A percentile compares a stretch with the other conserved stretches of the same genome.
phyloP scores from a whole-genome alignment of 345 rosid genomes.

The Gossypium arboreum region DNA sequence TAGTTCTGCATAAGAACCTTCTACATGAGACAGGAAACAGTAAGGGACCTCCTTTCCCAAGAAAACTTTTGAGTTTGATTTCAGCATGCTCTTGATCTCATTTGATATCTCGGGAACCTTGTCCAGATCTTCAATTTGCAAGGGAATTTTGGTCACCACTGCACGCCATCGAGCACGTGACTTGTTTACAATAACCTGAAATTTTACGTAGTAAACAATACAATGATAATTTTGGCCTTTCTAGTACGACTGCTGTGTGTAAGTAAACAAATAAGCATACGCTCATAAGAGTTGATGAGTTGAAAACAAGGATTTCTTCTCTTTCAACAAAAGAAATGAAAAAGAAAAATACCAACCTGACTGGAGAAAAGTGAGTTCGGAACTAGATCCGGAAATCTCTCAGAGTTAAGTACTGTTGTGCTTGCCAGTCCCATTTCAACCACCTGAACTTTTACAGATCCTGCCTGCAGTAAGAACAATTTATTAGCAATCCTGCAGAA shows the following conservation, averaged over 20 bases:
- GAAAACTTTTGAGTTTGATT: conserved; percentile 57
- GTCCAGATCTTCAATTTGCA: conserved; percentile 61
- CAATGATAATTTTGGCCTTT: not conserved
- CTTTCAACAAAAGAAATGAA: not conserved
- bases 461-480: conserved; percentile 55
- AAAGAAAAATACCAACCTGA: conserved; percentile 48
- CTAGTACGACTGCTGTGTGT: no score
- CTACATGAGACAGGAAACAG: conserved; percentile 74
- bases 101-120: conserved; percentile 65
- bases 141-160: conserved; percentile 55
- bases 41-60: conserved; percentile 79
- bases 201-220: conserved; percentile 10
- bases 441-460: conserved; percentile 89
- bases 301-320: not conserved
- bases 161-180: conserved; percentile 84
- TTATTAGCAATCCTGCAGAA: not conserved
- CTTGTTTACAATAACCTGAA: conserved; percentile 81
- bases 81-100: conserved; percentile 64
- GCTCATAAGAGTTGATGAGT: not conserved
- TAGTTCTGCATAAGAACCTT: conserved; percentile 64
- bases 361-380: conserved; percentile 95
- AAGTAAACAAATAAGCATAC: not conserved
- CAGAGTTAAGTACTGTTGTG: conserved; percentile 69
- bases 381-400: conserved; percentile 79
- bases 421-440: conserved; percentile 88